Percentiles rank a stretch among this genome's conserved stretches.
These are phyloP conservation scores for Phascolomyces articulosus DNA, from an alignment of 371 early-diverging fungal genomes.

Conservation along the genomic window DNA sequence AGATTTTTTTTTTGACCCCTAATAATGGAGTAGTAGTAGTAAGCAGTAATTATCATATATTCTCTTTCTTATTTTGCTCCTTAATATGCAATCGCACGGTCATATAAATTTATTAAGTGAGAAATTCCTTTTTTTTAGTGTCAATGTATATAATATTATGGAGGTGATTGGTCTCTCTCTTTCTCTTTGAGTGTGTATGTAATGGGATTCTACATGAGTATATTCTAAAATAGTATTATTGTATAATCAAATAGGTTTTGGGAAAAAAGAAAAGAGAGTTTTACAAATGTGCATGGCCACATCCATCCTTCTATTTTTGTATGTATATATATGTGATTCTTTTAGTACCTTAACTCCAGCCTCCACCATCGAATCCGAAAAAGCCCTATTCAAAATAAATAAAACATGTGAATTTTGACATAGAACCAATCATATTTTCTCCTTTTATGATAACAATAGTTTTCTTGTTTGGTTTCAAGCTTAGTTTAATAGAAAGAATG, in stretches of 20 bases:
- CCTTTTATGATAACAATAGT: not conserved
- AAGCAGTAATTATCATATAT: no score
- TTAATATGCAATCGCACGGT: constrained; percentile 2
- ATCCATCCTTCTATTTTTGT: no score
- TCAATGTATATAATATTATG: not conserved
- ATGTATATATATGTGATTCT: not conserved
- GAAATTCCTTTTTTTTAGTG: not conserved
- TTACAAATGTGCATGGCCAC: no score
- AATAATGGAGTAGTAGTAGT: no score
- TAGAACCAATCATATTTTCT: not conserved
- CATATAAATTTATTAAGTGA: constrained; percentile 4
- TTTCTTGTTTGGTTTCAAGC: not conserved
- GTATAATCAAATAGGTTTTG: no score
- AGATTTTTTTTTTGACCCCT: no score
- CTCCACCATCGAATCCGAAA: constrained; percentile 77
- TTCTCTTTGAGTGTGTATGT: no score
- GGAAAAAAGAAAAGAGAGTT: no score
- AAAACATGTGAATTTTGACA: constrained; percentile 1
- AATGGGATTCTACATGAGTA: no score
- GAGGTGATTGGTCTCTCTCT: no score
- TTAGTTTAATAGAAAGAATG: no score
- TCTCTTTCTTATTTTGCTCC: not conserved
- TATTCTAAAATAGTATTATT: not conserved
- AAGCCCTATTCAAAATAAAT: constrained; percentile 57
- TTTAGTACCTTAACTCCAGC: constrained; percentile 26